These are phyloP conservation scores for Zizania latifolia DNA, from an alignment of 176 grass and related monocot genomes.

Conservation along the genomic window DNA sequence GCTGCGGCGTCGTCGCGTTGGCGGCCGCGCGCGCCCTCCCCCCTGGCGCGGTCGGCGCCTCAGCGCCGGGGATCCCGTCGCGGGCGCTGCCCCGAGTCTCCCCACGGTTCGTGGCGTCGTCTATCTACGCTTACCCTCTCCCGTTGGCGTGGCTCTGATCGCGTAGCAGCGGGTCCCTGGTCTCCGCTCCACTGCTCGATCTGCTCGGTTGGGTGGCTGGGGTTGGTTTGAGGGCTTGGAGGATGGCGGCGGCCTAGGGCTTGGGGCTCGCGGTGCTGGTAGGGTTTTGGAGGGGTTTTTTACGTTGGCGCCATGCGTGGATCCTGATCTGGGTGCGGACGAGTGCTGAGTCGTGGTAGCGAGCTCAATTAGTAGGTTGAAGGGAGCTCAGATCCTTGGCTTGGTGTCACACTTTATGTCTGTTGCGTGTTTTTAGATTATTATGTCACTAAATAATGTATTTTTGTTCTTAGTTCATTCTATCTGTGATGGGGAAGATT, in stretches of 20 bases:
- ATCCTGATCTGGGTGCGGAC: conserved; percentile 23
- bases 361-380: not conserved
- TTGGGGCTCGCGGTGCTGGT: not conserved
- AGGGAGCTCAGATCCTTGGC: not conserved
- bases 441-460: not conserved
- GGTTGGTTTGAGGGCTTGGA: not conserved
- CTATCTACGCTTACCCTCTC: not conserved
- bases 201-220: not conserved
- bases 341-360: not conserved
- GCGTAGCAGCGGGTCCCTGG: not conserved
- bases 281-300: conserved; percentile 31
- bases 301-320: not conserved
- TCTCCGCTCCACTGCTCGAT: not conserved
- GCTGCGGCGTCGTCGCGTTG: too few species aligned
- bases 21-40: too few species aligned
- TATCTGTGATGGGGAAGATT: not conserved
- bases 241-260: not conserved
- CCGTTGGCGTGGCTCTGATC: conserved; percentile 6
- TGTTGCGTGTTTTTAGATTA: not conserved
- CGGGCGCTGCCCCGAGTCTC: not conserved
- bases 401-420: not conserved
- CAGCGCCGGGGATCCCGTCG: not conserved
- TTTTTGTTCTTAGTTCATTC: too few species aligned
- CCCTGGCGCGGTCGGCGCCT: conserved; percentile 1
- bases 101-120: conserved; percentile 27